Conservation (phyloP, 352 stramenopile species). For the Globisporangium paddicum region DNA sequence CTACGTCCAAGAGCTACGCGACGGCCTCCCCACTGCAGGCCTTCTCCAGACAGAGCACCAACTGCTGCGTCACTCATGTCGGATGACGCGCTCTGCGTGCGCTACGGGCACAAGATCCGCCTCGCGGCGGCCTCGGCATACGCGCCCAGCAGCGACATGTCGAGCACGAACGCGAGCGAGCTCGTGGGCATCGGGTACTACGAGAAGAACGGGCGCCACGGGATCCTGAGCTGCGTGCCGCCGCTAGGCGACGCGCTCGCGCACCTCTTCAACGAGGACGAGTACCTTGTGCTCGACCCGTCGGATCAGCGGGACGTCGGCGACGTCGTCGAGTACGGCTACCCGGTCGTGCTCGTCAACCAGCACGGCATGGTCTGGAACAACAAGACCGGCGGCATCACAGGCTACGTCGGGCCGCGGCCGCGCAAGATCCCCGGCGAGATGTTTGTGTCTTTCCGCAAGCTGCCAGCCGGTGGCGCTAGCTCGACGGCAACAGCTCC, state of each 20-base stretch:
- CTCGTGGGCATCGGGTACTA: conserved; percentile 74
- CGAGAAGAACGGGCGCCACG: conserved; percentile 84
- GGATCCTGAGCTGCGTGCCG: conserved; percentile 76
- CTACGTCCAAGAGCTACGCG: neutral
- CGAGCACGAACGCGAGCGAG: neutral
- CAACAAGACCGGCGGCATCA: conserved; percentile 87
- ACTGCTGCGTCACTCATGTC: too few species aligned
- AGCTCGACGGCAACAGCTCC: neutral
- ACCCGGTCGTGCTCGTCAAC: conserved; percentile 78
- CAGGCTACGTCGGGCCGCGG: conserved; percentile 72
- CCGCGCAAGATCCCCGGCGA: conserved; percentile 61
- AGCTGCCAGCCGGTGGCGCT: neutral
- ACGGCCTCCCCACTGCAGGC: neutral
- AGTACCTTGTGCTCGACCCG: conserved; percentile 77
- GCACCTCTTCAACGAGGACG: conserved; percentile 77
- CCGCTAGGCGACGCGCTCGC: conserved; percentile 69
- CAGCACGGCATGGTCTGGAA: conserved; percentile 85
- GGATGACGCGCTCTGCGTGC: conserved; percentile 33
- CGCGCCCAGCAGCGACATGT: conserved; percentile 10
- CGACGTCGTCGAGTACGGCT: conserved; percentile 65
- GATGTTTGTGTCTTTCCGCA: conserved; percentile 72
- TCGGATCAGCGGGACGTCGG: conserved; percentile 29
- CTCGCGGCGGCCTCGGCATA: conserved; percentile 59
- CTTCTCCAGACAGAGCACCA: too few species aligned
- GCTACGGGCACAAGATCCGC: conserved; percentile 68